Evolutionary conservation across 2,329 filamentous ascomycete genomes (phyloP).

Genomic region (Penicillium palitans): DNA sequence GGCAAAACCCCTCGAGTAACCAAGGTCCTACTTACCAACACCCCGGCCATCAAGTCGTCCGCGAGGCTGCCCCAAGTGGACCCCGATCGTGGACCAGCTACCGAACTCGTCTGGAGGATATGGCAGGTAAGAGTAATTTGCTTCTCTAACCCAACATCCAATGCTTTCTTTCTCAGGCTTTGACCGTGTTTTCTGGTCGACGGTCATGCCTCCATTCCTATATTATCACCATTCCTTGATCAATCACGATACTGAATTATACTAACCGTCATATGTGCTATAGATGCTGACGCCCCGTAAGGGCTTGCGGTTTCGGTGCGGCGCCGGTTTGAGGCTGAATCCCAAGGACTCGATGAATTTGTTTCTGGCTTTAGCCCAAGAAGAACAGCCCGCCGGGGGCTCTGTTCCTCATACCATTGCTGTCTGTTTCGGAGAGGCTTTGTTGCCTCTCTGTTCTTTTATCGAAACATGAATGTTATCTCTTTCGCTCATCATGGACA

Average conservation of each 20-base stretch:
- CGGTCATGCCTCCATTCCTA: neutral
- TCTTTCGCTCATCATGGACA: neutral
- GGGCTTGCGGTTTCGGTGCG: neutral
- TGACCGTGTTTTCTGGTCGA: neutral
- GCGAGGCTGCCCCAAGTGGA: neutral
- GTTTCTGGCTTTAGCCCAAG: neutral
- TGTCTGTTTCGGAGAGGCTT: neutral
- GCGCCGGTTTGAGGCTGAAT: neutral
- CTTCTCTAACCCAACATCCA: neutral
- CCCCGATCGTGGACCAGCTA: neutral
- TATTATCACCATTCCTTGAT: neutral
- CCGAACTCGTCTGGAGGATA: neutral
- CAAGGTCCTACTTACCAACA: neutral
- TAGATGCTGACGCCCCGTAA: neutral
- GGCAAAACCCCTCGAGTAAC: neutral
- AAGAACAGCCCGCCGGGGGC: neutral
- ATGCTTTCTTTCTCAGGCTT: neutral
- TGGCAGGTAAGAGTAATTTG: neutral
- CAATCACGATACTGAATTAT: neutral
- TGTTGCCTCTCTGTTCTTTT: neutral
- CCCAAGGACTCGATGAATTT: neutral
- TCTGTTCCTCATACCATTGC: neutral
- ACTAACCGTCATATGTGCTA: neutral
- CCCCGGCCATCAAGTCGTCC: neutral
- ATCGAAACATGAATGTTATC: neutral